These are phyloP conservation scores for Kodamaea leandrae DNA, from an alignment of 805 yeast genomes.

Conservation along the genomic window DNA sequence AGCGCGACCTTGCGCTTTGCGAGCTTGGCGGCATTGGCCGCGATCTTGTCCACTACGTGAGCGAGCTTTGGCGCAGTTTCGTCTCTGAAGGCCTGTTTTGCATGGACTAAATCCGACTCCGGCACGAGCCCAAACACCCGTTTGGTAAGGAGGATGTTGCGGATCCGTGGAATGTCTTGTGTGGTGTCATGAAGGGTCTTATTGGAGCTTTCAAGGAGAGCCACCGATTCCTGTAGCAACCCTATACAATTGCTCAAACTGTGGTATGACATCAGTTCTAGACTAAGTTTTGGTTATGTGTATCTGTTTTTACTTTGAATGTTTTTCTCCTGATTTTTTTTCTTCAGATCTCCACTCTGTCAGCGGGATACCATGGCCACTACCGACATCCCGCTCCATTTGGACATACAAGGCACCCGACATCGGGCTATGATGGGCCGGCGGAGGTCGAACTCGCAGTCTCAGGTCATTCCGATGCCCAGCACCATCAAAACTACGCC, in stretches of 20 bases:
- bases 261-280: slow-evolving; percentile 6
- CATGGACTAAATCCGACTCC: slow-evolving; percentile 43
- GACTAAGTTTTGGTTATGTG: neutral
- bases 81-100: slow-evolving; percentile 33
- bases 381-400: slow-evolving; percentile 24
- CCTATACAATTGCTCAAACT: slow-evolving; percentile 25
- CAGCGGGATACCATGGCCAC: slow-evolving; percentile 6
- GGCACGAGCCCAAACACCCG: slow-evolving; percentile 52
- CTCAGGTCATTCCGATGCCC: slow-evolving; percentile 34
- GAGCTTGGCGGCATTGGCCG: slow-evolving; percentile 30
- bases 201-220: slow-evolving; percentile 32
- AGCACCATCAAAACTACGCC: slow-evolving; percentile 12
- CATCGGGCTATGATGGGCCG: slow-evolving; percentile 16
- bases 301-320: neutral
- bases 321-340: slow-evolving; percentile 2
- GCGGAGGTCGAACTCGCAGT: slow-evolving; percentile 41
- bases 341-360: too few species aligned
- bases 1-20: slow-evolving; percentile 32
- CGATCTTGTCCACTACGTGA: slow-evolving; percentile 28
- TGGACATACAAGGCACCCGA: slow-evolving; percentile 15
- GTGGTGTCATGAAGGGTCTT: slow-evolving; percentile 33
- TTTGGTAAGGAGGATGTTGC: slow-evolving; percentile 40
- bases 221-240: slow-evolving; percentile 33
- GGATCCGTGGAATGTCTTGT: slow-evolving; percentile 39
- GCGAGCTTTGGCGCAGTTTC: slow-evolving; percentile 44